A percentile compares a stretch with the other conserved stretches of the same genome.
Evolutionary conservation across 208 protist genomes (phyloP).

Genomic region (Leishmania gerbilli): DNA sequence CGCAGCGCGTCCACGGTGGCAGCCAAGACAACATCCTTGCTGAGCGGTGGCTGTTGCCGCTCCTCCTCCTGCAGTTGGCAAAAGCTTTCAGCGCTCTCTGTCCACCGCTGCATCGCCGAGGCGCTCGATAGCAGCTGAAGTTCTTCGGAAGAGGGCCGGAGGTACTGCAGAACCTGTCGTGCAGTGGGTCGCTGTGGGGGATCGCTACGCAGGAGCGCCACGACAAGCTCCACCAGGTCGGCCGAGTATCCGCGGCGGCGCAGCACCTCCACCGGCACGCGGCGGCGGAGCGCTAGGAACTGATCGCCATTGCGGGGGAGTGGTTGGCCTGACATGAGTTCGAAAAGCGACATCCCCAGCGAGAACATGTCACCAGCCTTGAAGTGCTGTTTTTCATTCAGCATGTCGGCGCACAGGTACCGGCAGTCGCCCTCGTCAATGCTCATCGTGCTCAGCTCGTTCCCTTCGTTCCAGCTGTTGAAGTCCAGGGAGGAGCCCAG

Average conservation of each 20-base stretch:
- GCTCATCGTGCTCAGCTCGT: conserved; percentile 70
- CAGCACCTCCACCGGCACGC: conserved; percentile 46
- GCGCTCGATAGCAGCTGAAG: conserved; percentile 28
- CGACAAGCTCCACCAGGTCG: conserved; percentile 53
- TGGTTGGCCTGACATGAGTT: conserved; percentile 80
- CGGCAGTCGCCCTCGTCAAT: conserved; percentile 92
- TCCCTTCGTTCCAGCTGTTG: conserved; percentile 20
- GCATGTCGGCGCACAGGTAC: conserved; percentile 91
- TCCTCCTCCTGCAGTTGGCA: background rate
- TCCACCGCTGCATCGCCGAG: conserved; percentile 35
- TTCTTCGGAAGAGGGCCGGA: conserved; percentile 50
- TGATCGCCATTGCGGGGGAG: conserved; percentile 78
- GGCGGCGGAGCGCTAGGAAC: conserved; percentile 64
- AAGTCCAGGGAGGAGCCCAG: conserved; percentile 4
- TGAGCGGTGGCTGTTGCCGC: conserved; percentile 4
- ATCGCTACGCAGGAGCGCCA: conserved; percentile 51
- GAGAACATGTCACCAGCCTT: conserved; percentile 91
- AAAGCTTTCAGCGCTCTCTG: conserved; percentile 16
- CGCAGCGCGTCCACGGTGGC: conserved; percentile 19
- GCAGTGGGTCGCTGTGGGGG: conserved; percentile 69
- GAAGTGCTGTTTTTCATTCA: conserved; percentile 86
- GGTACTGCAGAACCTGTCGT: conserved; percentile 61
- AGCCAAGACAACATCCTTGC: background rate
- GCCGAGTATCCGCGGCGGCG: conserved; percentile 62
- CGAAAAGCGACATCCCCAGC: conserved; percentile 91